Base-by-base conservation (phyloP, 768 basidiomycete genomes). In the Guyanaporus albipodus region DNA sequence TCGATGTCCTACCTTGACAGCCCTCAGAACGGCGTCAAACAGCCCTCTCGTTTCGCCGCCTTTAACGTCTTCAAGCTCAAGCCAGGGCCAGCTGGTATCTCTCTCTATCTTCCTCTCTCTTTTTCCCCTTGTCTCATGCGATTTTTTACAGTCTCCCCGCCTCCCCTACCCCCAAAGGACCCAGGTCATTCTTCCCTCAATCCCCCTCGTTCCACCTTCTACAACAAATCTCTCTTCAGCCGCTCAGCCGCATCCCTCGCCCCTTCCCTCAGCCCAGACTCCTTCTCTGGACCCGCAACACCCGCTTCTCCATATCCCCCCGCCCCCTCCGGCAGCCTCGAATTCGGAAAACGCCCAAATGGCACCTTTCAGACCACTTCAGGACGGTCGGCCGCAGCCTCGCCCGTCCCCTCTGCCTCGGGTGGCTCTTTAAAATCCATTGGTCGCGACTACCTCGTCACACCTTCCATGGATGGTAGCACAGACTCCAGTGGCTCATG, bases 131-230 rank as follows among this genome's bases (percentile, higher is more conserved):
- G 8, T 29, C 21, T 8, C 18, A 28, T 28, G 11, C 27, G 11
- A 6, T 28, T 7, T 22, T 31, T 4, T 12, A 1, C 42, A 61
- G 58, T 57, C n/a, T 6, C 48, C 14, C 47, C 48, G 38, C 67
- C 70, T 27, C 79, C 77, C 7, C 77, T 70, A 2, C 85, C 85
- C 0, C 83, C 83, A 32, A 86, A 87, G 64, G 85, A 87, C 17
- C 2, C 41, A 17, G 21, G n/a, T 54, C 58, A 78, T 66, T 17
- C 48, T 65, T 75, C 38, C 15, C 41, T 24, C 21, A 51, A 34
- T 6, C 28, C 28, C 24, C 43, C 40, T 44, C 54, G 52, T 23
- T 40, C 52, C 0, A 2, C 42, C 0, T 35, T 51, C 4, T 62
- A 64, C 55, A 68, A 57, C 54, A 68, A 52, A 42, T 64, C 70